Evolutionary conservation across 768 basidiomycete genomes (phyloP).

Genomic region (Ephemerocybe angulata): DNA sequence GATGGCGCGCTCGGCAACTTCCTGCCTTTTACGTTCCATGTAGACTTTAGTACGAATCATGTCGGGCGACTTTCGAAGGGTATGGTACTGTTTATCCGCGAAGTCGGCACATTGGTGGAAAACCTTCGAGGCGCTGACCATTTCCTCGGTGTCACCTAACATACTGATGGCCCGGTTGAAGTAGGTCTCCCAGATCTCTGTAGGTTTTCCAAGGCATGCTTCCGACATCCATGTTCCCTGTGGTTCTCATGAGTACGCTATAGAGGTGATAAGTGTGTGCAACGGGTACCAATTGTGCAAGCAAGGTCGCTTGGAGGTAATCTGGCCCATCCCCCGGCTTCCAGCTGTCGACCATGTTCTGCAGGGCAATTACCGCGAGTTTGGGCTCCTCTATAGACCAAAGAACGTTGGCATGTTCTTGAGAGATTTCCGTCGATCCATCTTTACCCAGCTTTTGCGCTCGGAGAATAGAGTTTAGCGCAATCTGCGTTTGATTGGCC

Average conservation of each 20-base stretch:
- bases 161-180: slow-evolving; percentile 60
- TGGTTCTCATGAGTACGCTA: background rate
- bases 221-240: slow-evolving; percentile 91
- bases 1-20: slow-evolving; percentile 65
- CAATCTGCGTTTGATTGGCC: slow-evolving; percentile 69
- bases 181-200: slow-evolving; percentile 62
- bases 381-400: slow-evolving; percentile 87
- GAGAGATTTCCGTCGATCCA: slow-evolving; percentile 50
- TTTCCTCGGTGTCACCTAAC: slow-evolving; percentile 17
- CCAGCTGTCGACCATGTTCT: slow-evolving; percentile 28
- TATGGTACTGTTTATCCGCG: slow-evolving; percentile 82
- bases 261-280: background rate
- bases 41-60: slow-evolving; percentile 67
- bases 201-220: slow-evolving; percentile 77
- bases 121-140: slow-evolving; percentile 47
- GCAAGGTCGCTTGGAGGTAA: slow-evolving; percentile 37
- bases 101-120: slow-evolving; percentile 85
- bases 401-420: slow-evolving; percentile 86
- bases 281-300: slow-evolving; percentile 61
- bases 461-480: slow-evolving; percentile 78
- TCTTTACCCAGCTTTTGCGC: slow-evolving; percentile 59
- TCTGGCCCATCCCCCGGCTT: background rate
- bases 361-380: slow-evolving; percentile 72
- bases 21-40: slow-evolving; percentile 64
- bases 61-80: slow-evolving; percentile 66